Conservation (phyloP, 2,329 filamentous ascomycete genomes). For the Botryotinia convoluta region DNA sequence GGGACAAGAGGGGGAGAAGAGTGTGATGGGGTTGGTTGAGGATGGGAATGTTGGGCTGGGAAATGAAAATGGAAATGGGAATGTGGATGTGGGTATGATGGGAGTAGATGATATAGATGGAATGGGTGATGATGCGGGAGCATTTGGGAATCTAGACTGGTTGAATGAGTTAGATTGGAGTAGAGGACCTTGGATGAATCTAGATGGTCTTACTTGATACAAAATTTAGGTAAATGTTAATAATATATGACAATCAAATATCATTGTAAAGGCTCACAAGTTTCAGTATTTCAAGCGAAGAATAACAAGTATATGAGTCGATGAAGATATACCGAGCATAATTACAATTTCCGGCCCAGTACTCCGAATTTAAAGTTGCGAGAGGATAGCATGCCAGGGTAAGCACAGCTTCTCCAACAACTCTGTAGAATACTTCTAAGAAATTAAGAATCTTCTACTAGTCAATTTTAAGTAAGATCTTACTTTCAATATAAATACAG, state of each 20-base stretch:
- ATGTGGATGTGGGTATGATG: slow-evolving; percentile 15
- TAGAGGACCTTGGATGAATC: slow-evolving; percentile 35
- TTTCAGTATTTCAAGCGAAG: not conserved
- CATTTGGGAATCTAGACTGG: slow-evolving; percentile 36
- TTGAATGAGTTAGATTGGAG: slow-evolving; percentile 37
- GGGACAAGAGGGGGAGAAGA: not conserved
- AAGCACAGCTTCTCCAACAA: not conserved
- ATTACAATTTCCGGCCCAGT: not conserved
- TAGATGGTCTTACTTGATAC: slow-evolving; percentile 25
- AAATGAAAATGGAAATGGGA: not conserved
- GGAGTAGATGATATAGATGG: slow-evolving; percentile 20
- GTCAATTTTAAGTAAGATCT: no score
- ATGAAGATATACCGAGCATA: not conserved
- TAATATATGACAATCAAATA: not conserved
- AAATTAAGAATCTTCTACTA: no score
- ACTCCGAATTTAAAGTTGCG: not conserved
- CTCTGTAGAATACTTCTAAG: not conserved
- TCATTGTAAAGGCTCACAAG: not conserved
- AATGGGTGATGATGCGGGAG: slow-evolving; percentile 26
- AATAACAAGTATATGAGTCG: not conserved
- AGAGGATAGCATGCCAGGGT: not conserved
- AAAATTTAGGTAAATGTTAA: not conserved
- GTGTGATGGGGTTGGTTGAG: not conserved
- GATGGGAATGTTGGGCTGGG: not conserved
- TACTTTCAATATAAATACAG: not conserved